Evolutionary conservation across 805 yeast genomes (phyloP).

Genomic region (Phaffomyces opuntiae): DNA sequence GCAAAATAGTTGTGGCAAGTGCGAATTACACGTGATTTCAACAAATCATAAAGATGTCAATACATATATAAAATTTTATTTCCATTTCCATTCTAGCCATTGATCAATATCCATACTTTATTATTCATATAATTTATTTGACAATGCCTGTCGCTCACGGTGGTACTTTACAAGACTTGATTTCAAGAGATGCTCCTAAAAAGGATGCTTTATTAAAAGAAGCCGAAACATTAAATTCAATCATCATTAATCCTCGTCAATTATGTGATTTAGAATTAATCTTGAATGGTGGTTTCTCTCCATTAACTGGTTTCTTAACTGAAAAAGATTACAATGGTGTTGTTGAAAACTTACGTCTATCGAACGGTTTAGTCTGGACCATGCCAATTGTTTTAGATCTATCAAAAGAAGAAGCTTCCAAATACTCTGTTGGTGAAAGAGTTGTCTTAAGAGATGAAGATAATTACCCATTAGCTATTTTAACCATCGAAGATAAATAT

Average conservation of each 20-base stretch:
- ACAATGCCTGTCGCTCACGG: slow-evolving; percentile 84
- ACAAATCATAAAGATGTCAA: too few species aligned
- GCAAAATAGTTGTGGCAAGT: too few species aligned
- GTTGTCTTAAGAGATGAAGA: slow-evolving; percentile 76
- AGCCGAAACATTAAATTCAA: slow-evolving; percentile 38
- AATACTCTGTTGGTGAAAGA: slow-evolving; percentile 48
- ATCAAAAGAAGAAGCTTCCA: slow-evolving; percentile 36
- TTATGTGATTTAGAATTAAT: slow-evolving; percentile 90
- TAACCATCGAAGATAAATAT: slow-evolving; percentile 74
- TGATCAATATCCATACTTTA: too few species aligned
- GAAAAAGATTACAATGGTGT: slow-evolving; percentile 61
- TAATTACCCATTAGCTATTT: slow-evolving; percentile 69
- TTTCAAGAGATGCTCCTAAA: slow-evolving; percentile 69
- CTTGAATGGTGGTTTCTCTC: slow-evolving; percentile 92
- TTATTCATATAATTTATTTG: background rate
- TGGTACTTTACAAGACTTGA: slow-evolving; percentile 78
- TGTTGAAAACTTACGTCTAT: slow-evolving; percentile 60
- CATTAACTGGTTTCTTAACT: slow-evolving; percentile 57
- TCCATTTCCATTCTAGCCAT: too few species aligned
- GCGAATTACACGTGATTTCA: too few species aligned
- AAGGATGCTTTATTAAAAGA: slow-evolving; percentile 52
- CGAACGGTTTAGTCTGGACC: slow-evolving; percentile 78
- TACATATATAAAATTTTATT: too few species aligned
- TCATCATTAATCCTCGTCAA: slow-evolving; percentile 74
- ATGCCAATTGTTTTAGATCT: slow-evolving; percentile 91